A percentile compares a stretch with the other conserved stretches of the same genome.
These are phyloP conservation scores for Andrographis paniculata DNA, from an alignment of 305 asterid genomes.

Conservation along the genomic window DNA sequence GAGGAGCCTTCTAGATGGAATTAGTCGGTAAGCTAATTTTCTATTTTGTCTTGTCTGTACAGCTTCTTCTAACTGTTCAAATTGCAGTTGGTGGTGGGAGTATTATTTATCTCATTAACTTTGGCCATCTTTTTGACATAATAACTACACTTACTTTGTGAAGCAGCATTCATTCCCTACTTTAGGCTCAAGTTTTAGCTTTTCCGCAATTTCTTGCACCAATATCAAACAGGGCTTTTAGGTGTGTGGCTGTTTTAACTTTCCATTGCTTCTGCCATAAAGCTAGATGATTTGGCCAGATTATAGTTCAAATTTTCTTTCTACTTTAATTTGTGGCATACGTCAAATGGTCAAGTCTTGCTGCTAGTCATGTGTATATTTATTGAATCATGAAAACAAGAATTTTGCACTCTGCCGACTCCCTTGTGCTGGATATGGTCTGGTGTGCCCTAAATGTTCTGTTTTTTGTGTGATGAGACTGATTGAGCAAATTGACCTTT, in stretches of 20 bases:
- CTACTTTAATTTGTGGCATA: neutral
- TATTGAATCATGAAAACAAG: neutral
- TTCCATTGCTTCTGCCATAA: slow-evolving; percentile 2
- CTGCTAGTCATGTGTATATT: neutral
- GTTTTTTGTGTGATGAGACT: neutral
- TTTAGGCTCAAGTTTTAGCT: slow-evolving; percentile 3
- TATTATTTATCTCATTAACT: neutral
- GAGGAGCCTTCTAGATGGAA: neutral
- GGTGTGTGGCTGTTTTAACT: neutral
- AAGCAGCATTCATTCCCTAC: slow-evolving; percentile 8
- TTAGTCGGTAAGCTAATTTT: neutral
- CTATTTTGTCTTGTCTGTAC: slow-evolving; percentile 1
- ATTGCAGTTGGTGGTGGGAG: neutral
- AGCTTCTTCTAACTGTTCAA: neutral
- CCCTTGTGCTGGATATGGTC: neutral
- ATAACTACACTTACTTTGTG: neutral
- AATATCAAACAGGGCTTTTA: too few species aligned
- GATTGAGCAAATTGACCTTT: neutral
- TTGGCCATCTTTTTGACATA: neutral
- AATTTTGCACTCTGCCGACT: neutral
- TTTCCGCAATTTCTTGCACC: too few species aligned
- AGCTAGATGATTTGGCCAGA: slow-evolving; percentile 9
- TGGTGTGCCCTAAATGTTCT: neutral
- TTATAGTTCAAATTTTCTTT: neutral
- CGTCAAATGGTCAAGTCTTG: neutral